Base-by-base conservation (phyloP, 768 basidiomycete genomes). In the Panus rudis region DNA sequence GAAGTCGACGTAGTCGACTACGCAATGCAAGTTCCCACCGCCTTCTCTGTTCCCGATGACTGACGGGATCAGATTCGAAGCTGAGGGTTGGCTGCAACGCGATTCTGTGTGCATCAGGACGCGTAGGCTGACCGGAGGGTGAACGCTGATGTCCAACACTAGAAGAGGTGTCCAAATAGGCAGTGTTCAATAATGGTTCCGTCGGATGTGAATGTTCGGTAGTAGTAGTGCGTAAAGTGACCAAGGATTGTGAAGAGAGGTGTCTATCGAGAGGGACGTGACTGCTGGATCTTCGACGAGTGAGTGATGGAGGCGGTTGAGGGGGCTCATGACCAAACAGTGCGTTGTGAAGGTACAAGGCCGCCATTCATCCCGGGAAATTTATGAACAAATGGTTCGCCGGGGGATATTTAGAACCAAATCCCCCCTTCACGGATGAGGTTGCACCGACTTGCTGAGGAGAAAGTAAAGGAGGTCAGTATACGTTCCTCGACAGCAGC, bases 331-430 rank as follows among this genome's bases (percentile, higher is more conserved):
- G 37, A 37, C 66, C 48, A 58, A 73, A 73, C 42, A 77, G 54
- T 24, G 72, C 65, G 52, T 77, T 72, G 60, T 81, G 79, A 39
- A 79, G 69, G 57, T 73, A 71, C 40, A 79, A 58, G 40, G 75
- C 76, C 43, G 78, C 72, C 81, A 84, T 84, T 43, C 53, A 45
- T n/a, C 37, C 17, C 39, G 45, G 21, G 21, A 26, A 6, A 3
- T 19, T 30, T 23, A 16, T 12, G 40, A 43, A n/a, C n/a, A n/a
- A n/a, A n/a, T n/a, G n/a, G n/a, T n/a, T n/a, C n/a, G n/a, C n/a
- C n/a, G n/a, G n/a, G n/a, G n/a, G n/a, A n/a, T n/a, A n/a, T n/a
- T n/a, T n/a, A n/a, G n/a, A n/a, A n/a, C n/a, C n/a, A n/a, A n/a
- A n/a, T n/a, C n/a, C n/a, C n/a, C n/a, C n/a, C n/a, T n/a, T n/a